phyloP scores from a whole-genome alignment of 352 stramenopile genomes.

The Blastocystis sp. region DNA sequence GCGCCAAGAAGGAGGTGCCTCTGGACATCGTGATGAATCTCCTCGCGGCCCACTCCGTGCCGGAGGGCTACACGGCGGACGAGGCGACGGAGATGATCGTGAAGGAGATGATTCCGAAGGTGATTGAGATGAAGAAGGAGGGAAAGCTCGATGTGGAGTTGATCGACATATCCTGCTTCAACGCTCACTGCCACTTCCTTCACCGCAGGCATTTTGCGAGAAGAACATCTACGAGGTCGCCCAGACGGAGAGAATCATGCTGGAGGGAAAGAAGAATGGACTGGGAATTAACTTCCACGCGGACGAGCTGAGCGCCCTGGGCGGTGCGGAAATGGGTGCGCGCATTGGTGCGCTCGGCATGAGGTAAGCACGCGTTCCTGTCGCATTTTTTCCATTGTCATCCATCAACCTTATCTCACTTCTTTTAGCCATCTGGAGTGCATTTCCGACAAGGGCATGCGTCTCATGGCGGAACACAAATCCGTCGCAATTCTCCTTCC shows the following conservation, averaged over 20 bases:
- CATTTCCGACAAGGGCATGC: constrained; percentile 46
- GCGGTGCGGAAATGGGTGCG: constrained; percentile 77
- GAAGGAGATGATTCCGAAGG: constrained; percentile 77
- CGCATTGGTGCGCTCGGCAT: constrained; percentile 77
- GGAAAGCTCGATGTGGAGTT: constrained; percentile 80
- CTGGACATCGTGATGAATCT: constrained; percentile 81
- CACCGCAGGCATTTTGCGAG: constrained; percentile 80
- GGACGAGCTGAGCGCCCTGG: constrained; percentile 79
- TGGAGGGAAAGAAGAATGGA: constrained; percentile 76
- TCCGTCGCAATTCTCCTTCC: constrained; percentile 79
- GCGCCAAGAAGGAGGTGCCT: constrained; percentile 72
- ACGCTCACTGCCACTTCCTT: neutral
- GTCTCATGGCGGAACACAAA: constrained; percentile 70
- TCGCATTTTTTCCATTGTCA: neutral
- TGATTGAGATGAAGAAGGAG: constrained; percentile 77
- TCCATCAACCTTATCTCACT: neutral
- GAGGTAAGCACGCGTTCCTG: constrained; percentile 16
- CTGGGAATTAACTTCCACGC: constrained; percentile 82
- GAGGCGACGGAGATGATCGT: constrained; percentile 78
- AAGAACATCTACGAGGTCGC: constrained; percentile 81
- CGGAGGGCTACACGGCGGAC: constrained; percentile 77
- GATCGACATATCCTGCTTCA: constrained; percentile 74
- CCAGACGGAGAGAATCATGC: constrained; percentile 78
- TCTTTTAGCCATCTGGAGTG: constrained; percentile 61
- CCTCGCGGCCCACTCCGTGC: constrained; percentile 79